Base-by-base conservation (phyloP, 225 moss, liverwort and hornwort genomes). In the Sphagnum contortum region DNA sequence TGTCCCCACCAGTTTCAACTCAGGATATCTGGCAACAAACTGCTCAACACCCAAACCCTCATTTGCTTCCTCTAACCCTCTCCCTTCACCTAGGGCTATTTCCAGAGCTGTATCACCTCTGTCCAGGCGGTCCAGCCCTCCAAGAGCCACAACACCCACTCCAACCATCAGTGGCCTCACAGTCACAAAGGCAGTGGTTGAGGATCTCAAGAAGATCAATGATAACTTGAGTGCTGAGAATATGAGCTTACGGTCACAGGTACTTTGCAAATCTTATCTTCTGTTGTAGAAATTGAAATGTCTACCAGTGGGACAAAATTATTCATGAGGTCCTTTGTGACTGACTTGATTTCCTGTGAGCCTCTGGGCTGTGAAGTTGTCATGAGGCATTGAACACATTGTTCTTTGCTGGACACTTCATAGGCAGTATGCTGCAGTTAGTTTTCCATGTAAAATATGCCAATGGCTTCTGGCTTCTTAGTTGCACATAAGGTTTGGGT, bases 141-240 rank as follows among this genome's bases (percentile, higher is more conserved):
- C 98, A 29, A 79, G 98, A 50, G 90, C 98, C 12, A 91, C 98
- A 45, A 98, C 98, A 53, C 98, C 98, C 14, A 98, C 93, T 52
- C 93, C 93, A 57, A 98, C 93, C 4, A 80, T 85, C 54, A 79
- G 83, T 44, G 93, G 98, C 12, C 82, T 91, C 10, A 83, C 89
- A 47, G 74, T 91, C 45, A 83, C 98, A 10, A 89, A 86, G 59
- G 81, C 98, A 6, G 83, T 89, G 70, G 91, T 93, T 60, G 98
- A 98, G 72, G 98, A 98, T 64, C 66, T 93, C 77, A 98, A 92
- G 86, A 90, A 89, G 71, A 93, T 87, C 8, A 91, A 91, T 63
- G 98, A 93, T 11, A 72, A 83, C 45, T 75, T 98, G 65, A 93
- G 87, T 74, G 93, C 91, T 45, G 98, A 98, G 74, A 80, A 85